Evolutionary conservation across 2,329 filamentous ascomycete genomes (phyloP), one percentile per base, ranked within the genome.

Genomic region (Podosphaera fusca): DNA sequence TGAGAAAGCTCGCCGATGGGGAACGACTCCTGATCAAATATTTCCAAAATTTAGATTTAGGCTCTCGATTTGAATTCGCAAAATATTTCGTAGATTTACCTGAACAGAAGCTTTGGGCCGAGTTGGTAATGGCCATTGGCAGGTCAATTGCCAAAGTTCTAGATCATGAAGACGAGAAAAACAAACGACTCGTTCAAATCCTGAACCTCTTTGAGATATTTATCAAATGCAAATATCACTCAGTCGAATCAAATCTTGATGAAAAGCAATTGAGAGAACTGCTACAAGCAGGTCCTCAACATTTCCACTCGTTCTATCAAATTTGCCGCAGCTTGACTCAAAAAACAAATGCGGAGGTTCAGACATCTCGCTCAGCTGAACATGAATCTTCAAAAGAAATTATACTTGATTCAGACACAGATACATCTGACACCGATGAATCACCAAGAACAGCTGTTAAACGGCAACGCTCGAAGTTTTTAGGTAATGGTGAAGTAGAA

Each of bases 1-100:
- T 63, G 64, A 55, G 57, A 38, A 59, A 59, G 7, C 36, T 58
- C 21, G 21, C 38, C n/a, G 64, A 67, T 55, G 58, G 57, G 9
- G 69, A 70, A 45, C 68, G 72, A 4, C 63, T 74, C 1, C 60
- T 76, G 30, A 69, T 74, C 54, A 72, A 73, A 55, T 60, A 70
- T 1, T 62, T 76, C 0, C 58, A 61, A 6, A 65, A 69, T 9
- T 64, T 71, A 53, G 49, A 57, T 10, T 45, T 35, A 33, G 29
- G 21, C 36, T 47, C 31, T 42, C 57, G 59, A 45, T 33, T 30
- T 7, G 36, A 45, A 21, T 56, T 63, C 8, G 51, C 61, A 8
- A 55, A 58, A 1, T 42, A 62, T 45, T 55, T 65, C 36, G 34
- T 49, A 34, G 46, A 47, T n/a, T 52, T 60, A 7, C 57, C 57